Base-by-base conservation (phyloP, 2,329 filamentous ascomycete species). In the Penicillium glabrum region DNA sequence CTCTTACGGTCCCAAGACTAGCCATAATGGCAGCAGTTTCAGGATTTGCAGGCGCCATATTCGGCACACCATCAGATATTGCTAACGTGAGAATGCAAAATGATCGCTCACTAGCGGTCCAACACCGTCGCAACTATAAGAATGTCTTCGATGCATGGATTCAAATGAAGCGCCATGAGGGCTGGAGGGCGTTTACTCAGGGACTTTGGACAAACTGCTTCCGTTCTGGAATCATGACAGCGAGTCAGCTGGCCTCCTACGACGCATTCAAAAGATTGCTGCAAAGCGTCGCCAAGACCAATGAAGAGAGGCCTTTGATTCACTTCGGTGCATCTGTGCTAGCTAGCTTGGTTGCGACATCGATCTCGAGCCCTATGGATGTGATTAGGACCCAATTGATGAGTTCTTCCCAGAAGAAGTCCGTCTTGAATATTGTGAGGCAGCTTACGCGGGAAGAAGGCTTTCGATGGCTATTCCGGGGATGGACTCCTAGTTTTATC, bases 351-450 rank as follows among this genome's bases (percentile, higher is more conserved):
- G 88, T 92, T 7, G 91, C 91, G 5, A 93, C 91, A 1, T 95
- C 91, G 0, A 84, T 93, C 13, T 95, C 90, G 63, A 91, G 87
- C 56, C 91, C 91, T 0, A 87, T 96, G 50, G 91, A 96, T 73
- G 91, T 96, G 29, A 87, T 96, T 77, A 96, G 96, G 81, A 96
- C 91, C 10, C 82, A 90, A 24, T 85, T 96, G 67, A 96, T 96
- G 91, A 60, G 53, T 72, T 78, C 43, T 72, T 77, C 59, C 69
- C 78, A 60, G 75, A 83, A 61, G 79, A 83, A 26, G 75, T 95
- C 29, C 61, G 55, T 62, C 11, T n/a, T 83, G 3, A 79, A 78
- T 54, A 73, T 92, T 23, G 75, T 96, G 53, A 76, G 78, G 43
- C 86, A 90, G 45, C 86, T 93, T 31, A 89, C 87, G 62, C 82